phyloP scores from a whole-genome alignment of 2,329 filamentous ascomycete species.

The Madurella fahalii region DNA sequence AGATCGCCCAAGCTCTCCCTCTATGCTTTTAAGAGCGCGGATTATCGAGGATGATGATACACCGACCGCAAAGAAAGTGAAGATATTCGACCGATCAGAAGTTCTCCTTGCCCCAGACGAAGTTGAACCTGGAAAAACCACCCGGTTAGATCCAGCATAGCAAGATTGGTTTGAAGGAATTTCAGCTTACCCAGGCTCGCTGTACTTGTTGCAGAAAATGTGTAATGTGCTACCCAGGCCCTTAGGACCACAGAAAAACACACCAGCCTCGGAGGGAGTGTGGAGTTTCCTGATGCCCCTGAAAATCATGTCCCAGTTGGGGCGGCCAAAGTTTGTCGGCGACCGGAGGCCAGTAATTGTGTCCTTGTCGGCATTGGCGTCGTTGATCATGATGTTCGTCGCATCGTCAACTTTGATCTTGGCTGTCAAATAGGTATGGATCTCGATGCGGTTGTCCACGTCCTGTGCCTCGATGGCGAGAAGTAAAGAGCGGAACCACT shows the following conservation, averaged over 20 bases:
- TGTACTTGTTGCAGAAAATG: constrained; percentile 84
- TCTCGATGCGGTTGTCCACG: constrained; percentile 78
- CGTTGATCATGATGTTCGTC: constrained; percentile 91
- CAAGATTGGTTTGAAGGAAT: constrained; percentile 2
- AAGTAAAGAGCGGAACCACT: constrained; percentile 83
- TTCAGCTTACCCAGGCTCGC: constrained; percentile 65
- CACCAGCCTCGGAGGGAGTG: constrained; percentile 66
- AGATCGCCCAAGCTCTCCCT: not conserved
- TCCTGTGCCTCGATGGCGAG: constrained; percentile 85
- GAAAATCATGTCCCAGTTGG: constrained; percentile 91
- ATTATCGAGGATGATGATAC: not conserved
- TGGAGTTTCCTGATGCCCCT: constrained; percentile 77
- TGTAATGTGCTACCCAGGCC: constrained; percentile 71
- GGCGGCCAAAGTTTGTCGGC: constrained; percentile 79
- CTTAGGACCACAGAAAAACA: constrained; percentile 86
- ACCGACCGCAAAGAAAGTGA: not conserved
- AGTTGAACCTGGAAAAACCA: constrained; percentile 49
- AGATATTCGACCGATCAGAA: constrained; percentile 42
- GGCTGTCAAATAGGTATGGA: constrained; percentile 82
- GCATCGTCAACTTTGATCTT: constrained; percentile 83
- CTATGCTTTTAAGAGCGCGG: not conserved
- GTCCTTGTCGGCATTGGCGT: constrained; percentile 78
- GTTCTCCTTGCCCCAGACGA: constrained; percentile 67
- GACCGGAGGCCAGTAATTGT: constrained; percentile 78
- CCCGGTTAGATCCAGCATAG: constrained; percentile 25